A percentile compares a stretch with the other conserved stretches of the same genome.
Evolutionary conservation across 306 rosid genomes (phyloP).

Genomic region (Albizia julibrissin): DNA sequence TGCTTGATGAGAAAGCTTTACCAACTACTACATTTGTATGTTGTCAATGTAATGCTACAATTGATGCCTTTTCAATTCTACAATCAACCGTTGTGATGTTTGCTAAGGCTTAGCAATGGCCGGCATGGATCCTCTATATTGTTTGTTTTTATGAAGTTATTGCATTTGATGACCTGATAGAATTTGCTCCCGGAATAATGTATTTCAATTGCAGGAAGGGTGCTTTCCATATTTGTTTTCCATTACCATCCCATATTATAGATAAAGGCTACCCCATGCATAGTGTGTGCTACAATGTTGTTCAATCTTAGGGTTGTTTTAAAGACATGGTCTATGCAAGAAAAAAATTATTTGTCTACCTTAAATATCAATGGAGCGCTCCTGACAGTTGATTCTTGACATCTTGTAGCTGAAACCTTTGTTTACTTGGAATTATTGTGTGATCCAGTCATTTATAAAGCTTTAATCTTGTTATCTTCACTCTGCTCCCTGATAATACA

Average conservation of each 20-base stretch:
- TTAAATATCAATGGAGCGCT: not conserved
- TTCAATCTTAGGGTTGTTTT: not conserved
- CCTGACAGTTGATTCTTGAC: not conserved
- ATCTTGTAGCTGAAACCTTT: constrained; percentile 3
- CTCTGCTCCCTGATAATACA: not conserved
- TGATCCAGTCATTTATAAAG: constrained; percentile 17
- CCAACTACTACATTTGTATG: constrained; percentile 6
- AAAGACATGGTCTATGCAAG: not conserved
- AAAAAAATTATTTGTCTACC: not conserved
- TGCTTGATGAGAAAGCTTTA: constrained; percentile 26
- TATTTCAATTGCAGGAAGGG: constrained; percentile 6
- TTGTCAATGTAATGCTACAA: constrained; percentile 12
- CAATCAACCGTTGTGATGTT: not conserved
- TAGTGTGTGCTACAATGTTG: not conserved
- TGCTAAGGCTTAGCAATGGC: not conserved
- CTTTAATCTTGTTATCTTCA: constrained; percentile 6
- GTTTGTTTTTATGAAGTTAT: constrained; percentile 20
- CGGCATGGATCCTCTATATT: constrained; percentile 3
- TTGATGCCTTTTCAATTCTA: constrained; percentile 12
- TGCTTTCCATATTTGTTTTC: not conserved
- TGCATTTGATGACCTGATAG: constrained; percentile 16
- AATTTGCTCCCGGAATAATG: constrained; percentile 16
- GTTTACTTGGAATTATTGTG: not conserved
- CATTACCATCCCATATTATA: not conserved
- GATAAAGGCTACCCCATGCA: not conserved